Percentiles rank a stretch among this genome's conserved stretches.
phyloP scores from a whole-genome alignment of 2,329 filamentous ascomycete genomes.

The Venturia oleaginea region DNA sequence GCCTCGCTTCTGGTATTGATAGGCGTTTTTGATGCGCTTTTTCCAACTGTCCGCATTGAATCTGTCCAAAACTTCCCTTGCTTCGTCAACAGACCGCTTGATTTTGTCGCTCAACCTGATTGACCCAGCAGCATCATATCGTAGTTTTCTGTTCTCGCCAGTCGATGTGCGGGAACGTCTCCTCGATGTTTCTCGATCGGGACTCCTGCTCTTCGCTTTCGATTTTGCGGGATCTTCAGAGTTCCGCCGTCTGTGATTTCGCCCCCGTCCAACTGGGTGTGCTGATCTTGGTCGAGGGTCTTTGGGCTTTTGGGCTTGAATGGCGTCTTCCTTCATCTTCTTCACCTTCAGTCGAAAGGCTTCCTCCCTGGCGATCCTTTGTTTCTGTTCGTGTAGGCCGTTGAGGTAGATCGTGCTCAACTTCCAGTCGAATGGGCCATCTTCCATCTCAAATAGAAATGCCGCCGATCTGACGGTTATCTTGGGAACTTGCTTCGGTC shows the following conservation, averaged over 20 bases:
- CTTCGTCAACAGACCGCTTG: conserved; percentile 66
- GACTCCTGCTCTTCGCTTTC: conserved; percentile 33
- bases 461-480: conserved; percentile 74
- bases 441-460: conserved; percentile 85
- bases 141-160: conserved; percentile 38
- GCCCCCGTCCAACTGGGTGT: conserved; percentile 34
- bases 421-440: conserved; percentile 97
- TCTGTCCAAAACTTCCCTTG: conserved; percentile 62
- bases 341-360: conserved; percentile 83
- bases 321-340: conserved; percentile 59
- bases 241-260: conserved; percentile 30
- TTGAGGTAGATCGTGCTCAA: conserved; percentile 87
- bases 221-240: conserved; percentile 20
- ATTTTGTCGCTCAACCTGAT: conserved; percentile 62
- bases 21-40: conserved; percentile 71
- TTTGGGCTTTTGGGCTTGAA: conserved; percentile 22
- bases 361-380: conserved; percentile 80
- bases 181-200: conserved; percentile 15
- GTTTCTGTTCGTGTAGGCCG: conserved; percentile 80
- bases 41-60: conserved; percentile 92
- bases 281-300: conserved; percentile 44
- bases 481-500: conserved; percentile 77
- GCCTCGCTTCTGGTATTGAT: conserved; percentile 58
- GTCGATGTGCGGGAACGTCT: conserved; percentile 7
- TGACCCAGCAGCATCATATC: conserved; percentile 73